A percentile compares a stretch with the other conserved stretches of the same genome.
These are phyloP conservation scores for Chalciporus piperatus DNA, from an alignment of 768 basidiomycete genomes.

Conservation along the genomic window DNA sequence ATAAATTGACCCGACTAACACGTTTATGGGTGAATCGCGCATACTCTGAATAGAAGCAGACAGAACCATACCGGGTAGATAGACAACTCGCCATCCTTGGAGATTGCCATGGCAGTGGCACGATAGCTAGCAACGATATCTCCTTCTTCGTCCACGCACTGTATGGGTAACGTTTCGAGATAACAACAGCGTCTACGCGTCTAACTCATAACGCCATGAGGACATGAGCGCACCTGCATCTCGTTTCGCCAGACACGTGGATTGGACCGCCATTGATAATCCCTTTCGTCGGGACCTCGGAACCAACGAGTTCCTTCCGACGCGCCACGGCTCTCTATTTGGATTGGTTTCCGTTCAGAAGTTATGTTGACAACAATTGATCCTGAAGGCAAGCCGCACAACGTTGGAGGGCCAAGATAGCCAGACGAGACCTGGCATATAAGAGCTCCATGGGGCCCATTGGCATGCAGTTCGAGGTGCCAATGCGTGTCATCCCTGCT, in stretches of 20 bases:
- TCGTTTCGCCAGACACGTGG: constrained; percentile 12
- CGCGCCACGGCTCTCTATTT: constrained; percentile 11
- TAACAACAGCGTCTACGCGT: not conserved
- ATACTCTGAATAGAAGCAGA: not conserved
- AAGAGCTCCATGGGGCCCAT: constrained; percentile 14
- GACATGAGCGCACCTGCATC: constrained; percentile 22
- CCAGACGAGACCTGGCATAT: constrained; percentile 22
- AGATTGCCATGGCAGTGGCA: constrained; percentile 18
- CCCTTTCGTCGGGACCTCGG: constrained; percentile 19
- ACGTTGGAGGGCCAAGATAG: constrained; percentile 16
- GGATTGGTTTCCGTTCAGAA: constrained; percentile 6
- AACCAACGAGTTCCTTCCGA: constrained; percentile 20
- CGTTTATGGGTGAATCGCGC: not conserved
- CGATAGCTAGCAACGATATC: constrained; percentile 29
- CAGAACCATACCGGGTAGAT: constrained; percentile 25
- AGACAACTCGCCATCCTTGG: constrained; percentile 27
- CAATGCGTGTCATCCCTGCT: constrained; percentile 17
- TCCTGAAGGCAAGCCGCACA: constrained; percentile 4
- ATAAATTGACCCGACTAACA: constrained; percentile 23
- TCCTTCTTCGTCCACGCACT: constrained; percentile 19
- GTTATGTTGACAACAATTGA: constrained; percentile 13
- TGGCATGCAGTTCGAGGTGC: constrained; percentile 18
- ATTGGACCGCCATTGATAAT: constrained; percentile 21
- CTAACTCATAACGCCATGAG: not conserved
- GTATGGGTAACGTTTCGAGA: not conserved